Percentiles rank a stretch among this genome's conserved stretches.
Conservation (phyloP, 1,284 basidiomycete genomes). For the Uromyces viciae-fabae region DNA sequence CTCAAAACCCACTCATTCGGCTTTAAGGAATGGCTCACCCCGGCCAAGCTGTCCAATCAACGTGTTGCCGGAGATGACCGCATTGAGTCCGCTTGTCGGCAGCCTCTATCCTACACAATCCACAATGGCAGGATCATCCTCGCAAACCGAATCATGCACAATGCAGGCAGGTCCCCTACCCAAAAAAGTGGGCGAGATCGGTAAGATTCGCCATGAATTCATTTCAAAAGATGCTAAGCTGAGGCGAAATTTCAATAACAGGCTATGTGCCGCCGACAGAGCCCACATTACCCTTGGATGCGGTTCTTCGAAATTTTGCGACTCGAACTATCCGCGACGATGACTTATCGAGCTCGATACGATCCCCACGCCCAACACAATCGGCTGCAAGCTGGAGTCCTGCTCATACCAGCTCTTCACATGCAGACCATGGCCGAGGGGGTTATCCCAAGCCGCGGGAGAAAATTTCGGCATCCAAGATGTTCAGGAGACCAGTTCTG, state of each 20-base stretch:
- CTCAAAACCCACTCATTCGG: neutral
- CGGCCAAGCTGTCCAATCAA: neutral
- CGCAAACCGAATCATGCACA: neutral
- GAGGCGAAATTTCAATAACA: neutral
- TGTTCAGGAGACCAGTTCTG: conserved; percentile 30
- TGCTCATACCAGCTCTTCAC: neutral
- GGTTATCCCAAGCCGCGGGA: neutral
- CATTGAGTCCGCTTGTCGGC: conserved; percentile 6
- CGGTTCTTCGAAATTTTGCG: neutral
- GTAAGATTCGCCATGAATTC: neutral
- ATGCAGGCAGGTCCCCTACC: conserved; percentile 21
- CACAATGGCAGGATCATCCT: neutral
- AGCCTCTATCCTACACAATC: neutral
- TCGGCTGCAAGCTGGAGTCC: neutral
- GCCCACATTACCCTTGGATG: neutral
- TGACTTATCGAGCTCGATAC: neutral
- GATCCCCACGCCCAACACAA: neutral
- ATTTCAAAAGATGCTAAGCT: neutral
- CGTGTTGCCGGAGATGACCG: neutral
- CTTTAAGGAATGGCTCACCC: neutral
- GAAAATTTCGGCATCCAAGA: neutral
- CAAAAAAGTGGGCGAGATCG: conserved; percentile 39
- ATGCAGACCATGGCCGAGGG: neutral
- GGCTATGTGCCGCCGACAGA: neutral
- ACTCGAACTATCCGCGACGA: neutral